Conservation (phyloP, 768 basidiomycete genomes). For the Paxillus ammoniavirescens region DNA sequence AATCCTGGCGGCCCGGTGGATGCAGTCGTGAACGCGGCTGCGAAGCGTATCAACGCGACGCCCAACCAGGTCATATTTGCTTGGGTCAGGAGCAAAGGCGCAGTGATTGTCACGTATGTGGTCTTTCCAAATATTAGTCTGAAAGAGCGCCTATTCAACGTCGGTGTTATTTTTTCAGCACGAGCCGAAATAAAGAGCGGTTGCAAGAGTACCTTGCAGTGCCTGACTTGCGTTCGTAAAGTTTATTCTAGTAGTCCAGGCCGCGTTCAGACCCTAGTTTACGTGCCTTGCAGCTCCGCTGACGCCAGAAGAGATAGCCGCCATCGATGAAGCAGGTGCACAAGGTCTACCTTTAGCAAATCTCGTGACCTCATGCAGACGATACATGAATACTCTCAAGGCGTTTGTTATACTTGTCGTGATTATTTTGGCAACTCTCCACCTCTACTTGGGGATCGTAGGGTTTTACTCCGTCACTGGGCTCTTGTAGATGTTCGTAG, state of each 20-base stretch:
- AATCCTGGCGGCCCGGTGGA: conserved; percentile 68
- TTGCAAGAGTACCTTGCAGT: conserved; percentile 67
- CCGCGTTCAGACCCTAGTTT: neutral
- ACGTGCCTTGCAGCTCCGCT: conserved; percentile 41
- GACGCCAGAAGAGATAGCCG: conserved; percentile 54
- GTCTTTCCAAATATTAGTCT: conserved; percentile 4
- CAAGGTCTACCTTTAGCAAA: conserved; percentile 40
- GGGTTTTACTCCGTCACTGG: neutral
- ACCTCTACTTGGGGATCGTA: neutral
- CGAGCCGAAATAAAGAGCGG: conserved; percentile 51
- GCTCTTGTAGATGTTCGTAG: neutral
- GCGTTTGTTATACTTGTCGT: neutral
- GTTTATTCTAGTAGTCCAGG: neutral
- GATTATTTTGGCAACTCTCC: neutral
- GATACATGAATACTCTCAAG: neutral
- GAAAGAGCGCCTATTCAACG: neutral
- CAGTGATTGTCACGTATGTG: conserved; percentile 60
- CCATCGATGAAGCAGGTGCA: conserved; percentile 41
- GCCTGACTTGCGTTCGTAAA: conserved; percentile 50
- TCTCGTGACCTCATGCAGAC: neutral
- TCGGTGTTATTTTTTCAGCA: conserved; percentile 35
- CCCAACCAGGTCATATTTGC: conserved; percentile 65
- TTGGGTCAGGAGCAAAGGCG: conserved; percentile 69
- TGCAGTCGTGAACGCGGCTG: conserved; percentile 48
- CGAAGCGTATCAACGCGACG: conserved; percentile 51